Evolutionary conservation across 768 basidiomycete species (phyloP).

Genomic region (Suillus americanus): DNA sequence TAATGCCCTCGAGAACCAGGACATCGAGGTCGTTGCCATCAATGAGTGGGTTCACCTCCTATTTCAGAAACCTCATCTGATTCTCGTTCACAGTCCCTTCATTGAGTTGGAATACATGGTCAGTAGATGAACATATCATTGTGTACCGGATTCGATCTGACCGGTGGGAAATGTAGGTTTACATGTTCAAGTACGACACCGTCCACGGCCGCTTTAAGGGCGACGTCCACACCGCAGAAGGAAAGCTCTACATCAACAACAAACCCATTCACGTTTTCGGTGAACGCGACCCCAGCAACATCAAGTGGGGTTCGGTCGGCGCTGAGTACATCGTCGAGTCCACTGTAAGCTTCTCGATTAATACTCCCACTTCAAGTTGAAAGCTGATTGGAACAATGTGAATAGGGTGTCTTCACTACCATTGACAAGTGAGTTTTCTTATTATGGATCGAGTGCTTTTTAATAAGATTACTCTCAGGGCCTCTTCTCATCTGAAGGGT

Average conservation of each 20-base stretch:
- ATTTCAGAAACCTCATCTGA: constrained; percentile 8
- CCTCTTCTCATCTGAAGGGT: constrained; percentile 90
- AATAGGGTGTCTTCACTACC: constrained; percentile 95
- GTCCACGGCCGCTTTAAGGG: constrained; percentile 94
- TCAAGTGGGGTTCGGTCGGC: constrained; percentile 77
- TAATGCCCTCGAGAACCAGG: constrained; percentile 78
- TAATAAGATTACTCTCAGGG: constrained; percentile 43
- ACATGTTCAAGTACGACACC: constrained; percentile 98
- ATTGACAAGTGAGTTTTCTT: constrained; percentile 64
- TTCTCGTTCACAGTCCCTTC: constrained; percentile 69
- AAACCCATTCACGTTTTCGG: constrained; percentile 74
- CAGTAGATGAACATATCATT: constrained; percentile 15
- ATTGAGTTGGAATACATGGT: constrained; percentile 98
- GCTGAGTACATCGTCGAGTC: constrained; percentile 97
- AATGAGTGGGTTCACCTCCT: constrained; percentile 71
- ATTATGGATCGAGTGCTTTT: constrained; percentile 8
- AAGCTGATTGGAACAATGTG: constrained; percentile 14
- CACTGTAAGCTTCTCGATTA: constrained; percentile 54
- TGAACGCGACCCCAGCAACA: constrained; percentile 85
- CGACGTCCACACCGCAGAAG: constrained; percentile 74
- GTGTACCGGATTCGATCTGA: constrained; percentile 5
- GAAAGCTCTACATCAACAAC: constrained; percentile 86
- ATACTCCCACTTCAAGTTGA: neutral
- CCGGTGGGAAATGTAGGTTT: constrained; percentile 53
- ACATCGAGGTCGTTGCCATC: constrained; percentile 86